These are phyloP conservation scores for Thermothielavioides terrestris DNA, from an alignment of 495 filamentous ascomycete species.

Conservation along the genomic window DNA sequence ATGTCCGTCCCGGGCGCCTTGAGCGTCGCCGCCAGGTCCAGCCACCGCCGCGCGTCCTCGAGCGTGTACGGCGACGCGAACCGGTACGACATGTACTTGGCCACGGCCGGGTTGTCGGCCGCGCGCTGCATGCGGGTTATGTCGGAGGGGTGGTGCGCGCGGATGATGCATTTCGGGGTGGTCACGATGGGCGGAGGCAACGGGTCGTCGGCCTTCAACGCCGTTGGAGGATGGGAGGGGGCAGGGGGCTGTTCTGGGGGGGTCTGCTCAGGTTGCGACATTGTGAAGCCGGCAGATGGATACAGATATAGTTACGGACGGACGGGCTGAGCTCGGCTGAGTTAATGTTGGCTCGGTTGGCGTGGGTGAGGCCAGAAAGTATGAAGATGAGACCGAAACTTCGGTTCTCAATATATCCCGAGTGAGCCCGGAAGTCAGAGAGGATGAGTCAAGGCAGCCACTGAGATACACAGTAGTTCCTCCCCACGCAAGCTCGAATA, in stretches of 20 bases:
- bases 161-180: slow-evolving; percentile 18
- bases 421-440: too few relatives aligned
- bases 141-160: slow-evolving; percentile 24
- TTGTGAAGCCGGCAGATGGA: too few relatives aligned
- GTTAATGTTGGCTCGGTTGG: too few relatives aligned
- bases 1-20: slow-evolving; percentile 3
- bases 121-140: slow-evolving; percentile 14
- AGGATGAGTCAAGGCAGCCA: too few relatives aligned
- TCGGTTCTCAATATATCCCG: too few relatives aligned
- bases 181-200: slow-evolving; percentile 10
- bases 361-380: too few relatives aligned
- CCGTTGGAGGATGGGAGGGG: neutral
- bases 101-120: slow-evolving; percentile 25
- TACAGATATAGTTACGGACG: too few relatives aligned
- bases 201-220: neutral
- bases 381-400: too few relatives aligned
- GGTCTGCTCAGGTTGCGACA: too few relatives aligned
- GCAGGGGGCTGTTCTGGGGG: neutral
- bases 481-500: too few relatives aligned
- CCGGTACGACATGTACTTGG: slow-evolving; percentile 25
- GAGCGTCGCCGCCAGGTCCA: slow-evolving; percentile 4
- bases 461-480: too few relatives aligned
- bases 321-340: too few relatives aligned
- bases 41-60: slow-evolving; percentile 22
- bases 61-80: slow-evolving; percentile 34